These are phyloP conservation scores for Nakazawaea wickerhamii DNA, from an alignment of 805 yeast genomes.

Conservation along the genomic window DNA sequence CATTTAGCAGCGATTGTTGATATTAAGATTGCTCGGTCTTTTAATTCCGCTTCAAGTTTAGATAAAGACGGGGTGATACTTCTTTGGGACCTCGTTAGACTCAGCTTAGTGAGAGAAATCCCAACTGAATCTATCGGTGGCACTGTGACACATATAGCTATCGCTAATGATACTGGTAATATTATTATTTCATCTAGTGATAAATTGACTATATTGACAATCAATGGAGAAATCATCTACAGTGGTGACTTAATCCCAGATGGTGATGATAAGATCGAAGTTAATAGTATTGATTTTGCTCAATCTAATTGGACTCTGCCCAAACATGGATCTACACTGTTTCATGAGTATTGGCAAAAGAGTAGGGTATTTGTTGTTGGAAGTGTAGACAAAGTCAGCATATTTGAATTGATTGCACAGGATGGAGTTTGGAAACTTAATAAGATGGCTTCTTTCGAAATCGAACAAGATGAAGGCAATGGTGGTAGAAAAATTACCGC, in stretches of 20 bases:
- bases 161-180: constrained; percentile 52
- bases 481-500: constrained; percentile 21
- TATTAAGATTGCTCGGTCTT: constrained; percentile 46
- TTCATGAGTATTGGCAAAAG: constrained; percentile 34
- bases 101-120: constrained; percentile 40
- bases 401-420: constrained; percentile 26
- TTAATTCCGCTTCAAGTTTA: constrained; percentile 47
- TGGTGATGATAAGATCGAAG: constrained; percentile 14
- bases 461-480: constrained; percentile 17
- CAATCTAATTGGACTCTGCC: constrained; percentile 16
- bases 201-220: constrained; percentile 35
- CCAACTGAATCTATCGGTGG: constrained; percentile 14
- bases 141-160: constrained; percentile 29
- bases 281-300: constrained; percentile 18
- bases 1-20: constrained; percentile 44
- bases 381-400: constrained; percentile 25
- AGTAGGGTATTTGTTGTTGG: constrained; percentile 33
- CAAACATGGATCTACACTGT: not conserved
- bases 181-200: constrained; percentile 34
- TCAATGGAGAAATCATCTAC: constrained; percentile 34
- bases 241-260: constrained; percentile 27
- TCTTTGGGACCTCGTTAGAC: constrained; percentile 60
- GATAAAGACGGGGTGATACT: constrained; percentile 51
- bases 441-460: constrained; percentile 20
- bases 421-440: constrained; percentile 21